Evolutionary conservation across 78 protist genomes (phyloP).

Genomic region (Protostelium mycophagum): DNA sequence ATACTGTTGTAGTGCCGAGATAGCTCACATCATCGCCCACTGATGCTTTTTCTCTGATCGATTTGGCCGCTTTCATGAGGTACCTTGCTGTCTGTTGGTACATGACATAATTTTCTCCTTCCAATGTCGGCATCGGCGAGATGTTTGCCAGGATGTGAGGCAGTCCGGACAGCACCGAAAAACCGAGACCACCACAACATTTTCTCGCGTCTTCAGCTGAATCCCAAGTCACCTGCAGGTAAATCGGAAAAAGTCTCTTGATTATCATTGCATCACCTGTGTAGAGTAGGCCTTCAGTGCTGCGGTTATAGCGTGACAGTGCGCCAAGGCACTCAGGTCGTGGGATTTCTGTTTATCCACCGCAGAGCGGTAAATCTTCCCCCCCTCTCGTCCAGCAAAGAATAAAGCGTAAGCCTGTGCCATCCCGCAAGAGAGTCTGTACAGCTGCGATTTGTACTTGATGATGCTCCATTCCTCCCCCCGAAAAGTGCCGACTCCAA

Average conservation of each 20-base stretch:
- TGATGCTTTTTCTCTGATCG: neutral
- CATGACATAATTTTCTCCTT: slow-evolving; percentile 1
- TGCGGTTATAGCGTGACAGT: neutral
- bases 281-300: neutral
- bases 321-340: neutral
- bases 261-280: no score
- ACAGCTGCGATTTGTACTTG: slow-evolving; percentile 42
- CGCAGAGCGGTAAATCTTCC: no score
- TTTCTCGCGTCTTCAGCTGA: neutral
- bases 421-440: slow-evolving; percentile 17
- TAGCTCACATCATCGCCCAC: neutral
- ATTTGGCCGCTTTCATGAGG: neutral
- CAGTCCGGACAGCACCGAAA: neutral
- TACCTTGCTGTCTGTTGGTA: neutral
- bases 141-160: neutral
- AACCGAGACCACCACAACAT: neutral
- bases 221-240: no score
- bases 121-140: neutral
- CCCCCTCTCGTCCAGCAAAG: no score
- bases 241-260: no score
- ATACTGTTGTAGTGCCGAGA: no score
- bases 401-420: slow-evolving; percentile 2
- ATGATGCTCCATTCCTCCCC: slow-evolving; percentile 15
- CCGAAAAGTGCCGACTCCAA: neutral
- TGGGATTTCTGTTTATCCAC: no score